Base-by-base conservation (phyloP, 805 yeast species). In the Scheffersomyces amazonensis region DNA sequence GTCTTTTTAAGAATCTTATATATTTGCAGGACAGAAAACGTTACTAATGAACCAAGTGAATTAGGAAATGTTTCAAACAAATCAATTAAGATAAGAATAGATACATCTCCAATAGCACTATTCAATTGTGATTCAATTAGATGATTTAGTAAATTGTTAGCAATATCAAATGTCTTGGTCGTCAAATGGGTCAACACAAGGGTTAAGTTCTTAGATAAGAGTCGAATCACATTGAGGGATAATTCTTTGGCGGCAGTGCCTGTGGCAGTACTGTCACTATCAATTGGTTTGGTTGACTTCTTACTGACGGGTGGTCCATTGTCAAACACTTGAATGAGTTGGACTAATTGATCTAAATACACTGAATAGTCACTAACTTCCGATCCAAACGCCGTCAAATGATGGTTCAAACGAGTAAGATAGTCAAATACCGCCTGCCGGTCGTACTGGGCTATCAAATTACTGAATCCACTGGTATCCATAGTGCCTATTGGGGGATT, bases 1-100 rank as follows among this genome's bases (percentile, higher is more conserved):
- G 37, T 44, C 34, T 65, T 68, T 52, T 68, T 69, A 32, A 69
- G 35, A 29, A 65, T 54, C 46, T 68, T 68, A 43, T 69, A 66
- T 24, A 65, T 53, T 38, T 62, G 69, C n/a, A 48, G 45, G 10
- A 59, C 50, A 4, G 71, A 52, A 42, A 51, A 69, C 40, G 46
- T 58, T 32, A 62, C 45, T 47, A 69, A 58, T 3, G 73, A 58
- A 9, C 62, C 55, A 32, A 67, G 49, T 9, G 62, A 60, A 28
- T 60, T 53, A 3, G 73, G 74, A 36, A 51, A 66, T 1, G 49
- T 37, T 31, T 67, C 70, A 47, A 62, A 59, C 21, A 69, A 40
- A 39, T 69, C 73, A 32, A 59, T 63, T 32, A 69, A 54, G 10
- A 69, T 37, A 13, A 67, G 44, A 6, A 58, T 49, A 2, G 67